A percentile compares a stretch with the other conserved stretches of the same genome.
Conservation (phyloP, 169 alveolate species). For the Eimeria necatrix region DNA sequence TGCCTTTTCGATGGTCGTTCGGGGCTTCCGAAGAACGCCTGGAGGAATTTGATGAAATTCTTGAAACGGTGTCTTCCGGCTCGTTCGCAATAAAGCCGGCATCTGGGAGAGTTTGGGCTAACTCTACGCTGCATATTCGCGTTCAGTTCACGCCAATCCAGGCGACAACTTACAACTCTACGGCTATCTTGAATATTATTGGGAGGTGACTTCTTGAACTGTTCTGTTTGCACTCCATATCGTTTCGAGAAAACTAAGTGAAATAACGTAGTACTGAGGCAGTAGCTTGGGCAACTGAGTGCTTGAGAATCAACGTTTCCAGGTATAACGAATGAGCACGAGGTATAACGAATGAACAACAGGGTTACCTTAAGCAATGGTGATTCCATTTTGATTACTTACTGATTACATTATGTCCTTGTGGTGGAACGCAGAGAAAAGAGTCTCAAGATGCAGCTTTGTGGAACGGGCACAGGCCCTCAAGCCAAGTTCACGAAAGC, state of each 20-base stretch:
- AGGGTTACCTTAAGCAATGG: no score
- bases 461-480: constrained; percentile 79
- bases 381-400: no score
- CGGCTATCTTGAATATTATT: constrained; percentile 35
- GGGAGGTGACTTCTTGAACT: constrained; percentile 20
- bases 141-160: constrained; percentile 53
- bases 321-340: no score
- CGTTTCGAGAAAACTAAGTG: no score
- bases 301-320: no score
- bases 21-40: not conserved
- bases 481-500: constrained; percentile 65
- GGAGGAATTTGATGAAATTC: not conserved
- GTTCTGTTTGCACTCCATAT: no score
- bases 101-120: constrained; percentile 72
- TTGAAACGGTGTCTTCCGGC: constrained; percentile 36
- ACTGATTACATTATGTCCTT: no score
- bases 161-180: constrained; percentile 27
- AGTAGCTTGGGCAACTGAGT: no score
- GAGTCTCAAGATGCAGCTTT: constrained; percentile 51
- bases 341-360: no score
- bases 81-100: constrained; percentile 53
- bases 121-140: constrained; percentile 34
- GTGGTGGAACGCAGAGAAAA: constrained; percentile 64
- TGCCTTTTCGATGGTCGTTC: constrained; percentile 73
- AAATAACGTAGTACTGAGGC: no score